phyloP scores from a whole-genome alignment of 768 basidiomycete species.

The Pulveroboletus ravenelii region DNA sequence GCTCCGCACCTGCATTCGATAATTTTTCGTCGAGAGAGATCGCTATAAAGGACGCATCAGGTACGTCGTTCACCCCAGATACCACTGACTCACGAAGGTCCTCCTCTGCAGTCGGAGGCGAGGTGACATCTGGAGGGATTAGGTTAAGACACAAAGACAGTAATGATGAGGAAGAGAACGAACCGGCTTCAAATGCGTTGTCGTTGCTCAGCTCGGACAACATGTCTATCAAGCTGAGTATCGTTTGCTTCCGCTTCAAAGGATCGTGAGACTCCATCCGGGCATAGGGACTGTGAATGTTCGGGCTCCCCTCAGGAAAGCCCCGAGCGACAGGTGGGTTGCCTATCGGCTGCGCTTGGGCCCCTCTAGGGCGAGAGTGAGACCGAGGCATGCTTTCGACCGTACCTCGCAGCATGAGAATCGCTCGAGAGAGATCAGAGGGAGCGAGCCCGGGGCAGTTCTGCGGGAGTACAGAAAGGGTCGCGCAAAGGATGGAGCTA shows the following conservation, averaged over 20 bases:
- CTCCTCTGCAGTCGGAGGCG: constrained; percentile 39
- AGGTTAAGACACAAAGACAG: constrained; percentile 5
- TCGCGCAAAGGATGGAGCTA: constrained; percentile 20
- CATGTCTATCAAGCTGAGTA: constrained; percentile 44
- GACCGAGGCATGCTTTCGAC: constrained; percentile 24
- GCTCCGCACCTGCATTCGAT: constrained; percentile 45
- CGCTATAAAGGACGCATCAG: constrained; percentile 18
- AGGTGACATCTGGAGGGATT: constrained; percentile 19
- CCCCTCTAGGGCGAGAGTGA: constrained; percentile 24
- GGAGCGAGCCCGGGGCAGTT: constrained; percentile 21
- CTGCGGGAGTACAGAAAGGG: constrained; percentile 17
- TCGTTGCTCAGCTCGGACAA: constrained; percentile 43
- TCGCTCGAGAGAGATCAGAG: constrained; percentile 19
- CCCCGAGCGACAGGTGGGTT: constrained; percentile 20
- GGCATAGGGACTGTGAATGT: constrained; percentile 25
- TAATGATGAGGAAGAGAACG: constrained; percentile 8
- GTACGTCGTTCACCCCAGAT: constrained; percentile 1
- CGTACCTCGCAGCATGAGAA: constrained; percentile 32
- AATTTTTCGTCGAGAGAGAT: constrained; percentile 48
- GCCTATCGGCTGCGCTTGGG: constrained; percentile 25
- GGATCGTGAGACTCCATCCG: constrained; percentile 28
- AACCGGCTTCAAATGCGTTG: constrained; percentile 31
- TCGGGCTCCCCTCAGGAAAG: constrained; percentile 26
- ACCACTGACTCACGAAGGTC: constrained; percentile 34
- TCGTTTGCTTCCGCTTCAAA: constrained; percentile 40